Evolutionary conservation across 208 protist genomes (phyloP).

Genomic region (Dictyostelium gargantuum): DNA sequence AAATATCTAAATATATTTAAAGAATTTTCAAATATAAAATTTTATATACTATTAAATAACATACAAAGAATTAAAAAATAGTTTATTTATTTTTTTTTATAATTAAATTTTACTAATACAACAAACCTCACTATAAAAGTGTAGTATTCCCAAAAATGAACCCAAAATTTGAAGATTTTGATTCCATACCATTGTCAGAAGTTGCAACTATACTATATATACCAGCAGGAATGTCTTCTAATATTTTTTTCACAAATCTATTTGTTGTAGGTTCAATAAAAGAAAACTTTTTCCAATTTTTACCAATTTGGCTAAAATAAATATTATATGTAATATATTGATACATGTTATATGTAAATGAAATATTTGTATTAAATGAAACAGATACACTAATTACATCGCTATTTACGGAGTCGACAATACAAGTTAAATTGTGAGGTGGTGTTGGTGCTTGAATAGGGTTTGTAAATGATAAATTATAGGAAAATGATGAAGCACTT

Average conservation of each 20-base stretch:
- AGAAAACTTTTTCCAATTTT: neutral
- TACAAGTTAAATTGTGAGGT: neutral
- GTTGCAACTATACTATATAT: neutral
- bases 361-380: neutral
- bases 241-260: neutral
- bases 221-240: neutral
- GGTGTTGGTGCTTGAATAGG: neutral
- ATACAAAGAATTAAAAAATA: too few species aligned
- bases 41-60: too few species aligned
- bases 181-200: neutral
- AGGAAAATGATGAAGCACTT: neutral
- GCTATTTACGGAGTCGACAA: neutral
- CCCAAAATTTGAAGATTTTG: neutral
- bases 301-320: neutral
- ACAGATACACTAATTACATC: neutral
- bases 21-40: neutral
- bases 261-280: neutral
- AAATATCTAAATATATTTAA: neutral
- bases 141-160: neutral
- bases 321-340: neutral
- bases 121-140: neutral
- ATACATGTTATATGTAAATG: neutral
- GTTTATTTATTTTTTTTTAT: neutral
- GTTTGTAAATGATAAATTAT: neutral
- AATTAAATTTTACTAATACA: too few species aligned